Evolutionary conservation across 2,329 filamentous ascomycete genomes (phyloP).

Genomic region (Emmonsia crescens): DNA sequence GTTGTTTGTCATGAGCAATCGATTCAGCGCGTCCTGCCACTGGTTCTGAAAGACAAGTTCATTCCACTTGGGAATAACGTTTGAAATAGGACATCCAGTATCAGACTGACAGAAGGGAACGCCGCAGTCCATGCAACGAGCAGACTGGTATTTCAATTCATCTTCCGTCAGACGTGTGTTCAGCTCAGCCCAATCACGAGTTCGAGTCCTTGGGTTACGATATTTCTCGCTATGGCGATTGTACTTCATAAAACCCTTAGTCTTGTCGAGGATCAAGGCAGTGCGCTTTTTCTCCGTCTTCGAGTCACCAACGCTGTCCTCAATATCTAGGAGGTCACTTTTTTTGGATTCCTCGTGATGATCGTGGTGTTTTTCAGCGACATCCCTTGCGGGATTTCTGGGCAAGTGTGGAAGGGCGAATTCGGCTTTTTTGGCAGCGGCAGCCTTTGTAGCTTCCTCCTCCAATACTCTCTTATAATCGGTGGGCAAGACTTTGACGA

Average conservation of each 20-base stretch:
- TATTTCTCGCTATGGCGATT: slow-evolving; percentile 88
- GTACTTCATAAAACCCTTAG: slow-evolving; percentile 95
- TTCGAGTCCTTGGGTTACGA: slow-evolving; percentile 68
- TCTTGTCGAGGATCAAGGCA: slow-evolving; percentile 92
- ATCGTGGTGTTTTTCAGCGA: slow-evolving; percentile 44
- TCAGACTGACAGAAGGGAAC: slow-evolving; percentile 97
- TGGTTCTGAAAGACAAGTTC: slow-evolving; percentile 65
- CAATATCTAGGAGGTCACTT: slow-evolving; percentile 68
- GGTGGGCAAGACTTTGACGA: slow-evolving; percentile 84
- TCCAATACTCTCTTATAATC: slow-evolving; percentile 91
- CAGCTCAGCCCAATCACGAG: slow-evolving; percentile 88
- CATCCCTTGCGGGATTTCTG: slow-evolving; percentile 31
- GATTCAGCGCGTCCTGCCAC: slow-evolving; percentile 86
- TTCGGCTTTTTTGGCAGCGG: slow-evolving; percentile 71
- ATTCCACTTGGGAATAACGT: slow-evolving; percentile 97
- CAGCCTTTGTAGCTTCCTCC: slow-evolving; percentile 77
- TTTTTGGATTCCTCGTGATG: slow-evolving; percentile 56
- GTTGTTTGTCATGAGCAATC: slow-evolving; percentile 92
- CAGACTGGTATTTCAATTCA: slow-evolving; percentile 91
- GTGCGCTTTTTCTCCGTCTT: slow-evolving; percentile 83
- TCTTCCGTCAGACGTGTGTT: slow-evolving; percentile 81
- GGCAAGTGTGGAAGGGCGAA: slow-evolving; percentile 70
- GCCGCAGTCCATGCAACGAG: slow-evolving; percentile 97
- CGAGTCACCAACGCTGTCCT: slow-evolving; percentile 77
- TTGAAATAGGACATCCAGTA: slow-evolving; percentile 87